Base-by-base conservation (phyloP, 768 basidiomycete genomes). In the Suillus brevipes region DNA sequence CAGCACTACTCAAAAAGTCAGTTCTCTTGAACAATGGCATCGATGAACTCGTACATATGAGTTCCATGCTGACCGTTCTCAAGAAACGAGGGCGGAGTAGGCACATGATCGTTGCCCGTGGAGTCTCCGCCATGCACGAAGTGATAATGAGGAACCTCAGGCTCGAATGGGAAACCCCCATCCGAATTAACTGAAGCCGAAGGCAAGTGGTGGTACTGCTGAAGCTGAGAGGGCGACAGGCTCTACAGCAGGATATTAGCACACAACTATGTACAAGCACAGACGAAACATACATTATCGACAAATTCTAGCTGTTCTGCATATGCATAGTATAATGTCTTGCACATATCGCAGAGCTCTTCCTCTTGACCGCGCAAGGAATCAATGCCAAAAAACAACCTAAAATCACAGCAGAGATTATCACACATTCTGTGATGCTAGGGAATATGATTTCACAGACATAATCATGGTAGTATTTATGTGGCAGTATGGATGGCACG, bases 341-440 rank as follows among this genome's bases (percentile, higher is more conserved):
- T 31, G 31, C 31, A 31, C 31, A 31, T 31, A 31, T 31, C 31
- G 31, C 31, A 31, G 31, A 31, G 8, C 9, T 20, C 25, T 12
- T 57, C 4, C 10, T 10, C 1, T 4, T 0, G 2, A 25, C 40
- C 31, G 12, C 0, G 10, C 10, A 28, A 18, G 18, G 6, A 6
- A 42, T 59, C 18, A 42, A 18, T 6, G 31, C 6, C 16, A 28
- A 20, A 18, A 42, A 13, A 18, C 28, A 42, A 12, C 0, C 10
- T 20, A 20, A 0, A 12, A 6, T 40, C 0, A 8, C 3, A 7
- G 6, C 4, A 36, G 34, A 36, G 8, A 36, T 36, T 0, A 10
- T 0, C 1, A 9, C 12, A 10, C 57, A 58, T 58, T 28, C 0
- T 20, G 4, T 5, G 4, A 34, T 12, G 10, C 5, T 6, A 4